Conservation (phyloP, 169 alveolate species). For the Eimeria necatrix region DNA sequence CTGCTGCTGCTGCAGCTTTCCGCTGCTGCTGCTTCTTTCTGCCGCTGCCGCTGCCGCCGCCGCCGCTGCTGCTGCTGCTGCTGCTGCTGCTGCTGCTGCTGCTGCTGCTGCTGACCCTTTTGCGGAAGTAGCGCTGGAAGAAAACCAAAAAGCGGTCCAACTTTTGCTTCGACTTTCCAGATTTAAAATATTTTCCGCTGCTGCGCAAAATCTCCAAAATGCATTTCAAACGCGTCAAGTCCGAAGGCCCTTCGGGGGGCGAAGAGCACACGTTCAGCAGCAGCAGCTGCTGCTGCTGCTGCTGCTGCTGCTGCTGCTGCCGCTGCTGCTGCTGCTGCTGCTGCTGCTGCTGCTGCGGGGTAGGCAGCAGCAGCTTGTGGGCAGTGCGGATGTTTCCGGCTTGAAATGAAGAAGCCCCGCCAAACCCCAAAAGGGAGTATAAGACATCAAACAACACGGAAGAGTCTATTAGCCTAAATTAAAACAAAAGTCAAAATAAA, state of each 20-base stretch:
- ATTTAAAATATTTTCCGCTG: constrained; percentile 61
- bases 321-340: not conserved
- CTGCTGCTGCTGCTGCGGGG: not conserved
- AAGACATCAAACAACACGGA: constrained; percentile 60
- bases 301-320: not conserved
- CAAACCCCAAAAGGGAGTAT: constrained; percentile 73
- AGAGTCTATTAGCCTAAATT: constrained; percentile 60
- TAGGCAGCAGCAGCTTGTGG: not conserved
- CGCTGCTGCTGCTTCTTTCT: not conserved
- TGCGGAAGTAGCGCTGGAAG: constrained; percentile 54
- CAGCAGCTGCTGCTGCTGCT: not conserved
- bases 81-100: constrained; percentile 30
- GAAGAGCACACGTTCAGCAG: not conserved
- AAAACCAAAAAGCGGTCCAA: constrained; percentile 74
- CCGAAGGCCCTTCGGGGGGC: constrained; percentile 54
- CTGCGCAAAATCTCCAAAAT: constrained; percentile 55
- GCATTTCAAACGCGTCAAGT: constrained; percentile 24
- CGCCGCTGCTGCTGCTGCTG: not conserved
- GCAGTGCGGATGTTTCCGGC: constrained; percentile 37
- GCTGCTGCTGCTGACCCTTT: not conserved
- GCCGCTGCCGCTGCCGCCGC: not conserved
- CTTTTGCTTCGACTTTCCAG: constrained; percentile 41
- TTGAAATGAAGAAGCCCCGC: constrained; percentile 37
- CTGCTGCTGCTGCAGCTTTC: too few relatives aligned
- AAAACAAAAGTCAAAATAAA: not conserved